Percentiles rank a stretch among this genome's conserved stretches.
Conservation (phyloP, 2,329 filamentous ascomycete species). For the Cladophialophora yegresii region DNA sequence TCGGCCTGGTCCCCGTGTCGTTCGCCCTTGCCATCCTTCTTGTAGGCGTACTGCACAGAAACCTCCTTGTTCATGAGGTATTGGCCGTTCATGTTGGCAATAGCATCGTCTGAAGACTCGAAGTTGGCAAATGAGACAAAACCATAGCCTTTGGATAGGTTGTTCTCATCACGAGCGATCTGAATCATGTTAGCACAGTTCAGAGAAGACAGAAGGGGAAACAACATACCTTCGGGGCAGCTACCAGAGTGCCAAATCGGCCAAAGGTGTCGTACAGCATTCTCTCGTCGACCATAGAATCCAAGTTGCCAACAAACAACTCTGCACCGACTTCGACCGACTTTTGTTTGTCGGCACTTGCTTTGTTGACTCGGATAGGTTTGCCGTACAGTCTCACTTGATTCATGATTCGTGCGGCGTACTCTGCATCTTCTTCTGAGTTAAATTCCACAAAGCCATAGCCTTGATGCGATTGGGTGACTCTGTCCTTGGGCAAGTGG, state of each 20-base stretch:
- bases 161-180: constrained; percentile 81
- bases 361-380: constrained; percentile 94
- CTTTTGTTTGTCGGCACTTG: constrained; percentile 89
- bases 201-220: background rate
- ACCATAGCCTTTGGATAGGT: constrained; percentile 89
- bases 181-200: constrained; percentile 41
- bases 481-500: constrained; percentile 95
- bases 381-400: constrained; percentile 91
- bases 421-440: constrained; percentile 92
- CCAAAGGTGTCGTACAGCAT: constrained; percentile 93
- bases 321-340: constrained; percentile 92
- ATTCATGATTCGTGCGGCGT: constrained; percentile 95
- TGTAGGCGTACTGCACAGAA: constrained; percentile 96
- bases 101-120: constrained; percentile 87
- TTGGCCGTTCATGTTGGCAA: constrained; percentile 90
- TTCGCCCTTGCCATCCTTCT: constrained; percentile 98
- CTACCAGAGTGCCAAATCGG: constrained; percentile 82
- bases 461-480: constrained; percentile 93
- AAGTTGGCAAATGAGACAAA: constrained; percentile 94
- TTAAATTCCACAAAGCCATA: constrained; percentile 99
- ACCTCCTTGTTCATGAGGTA: constrained; percentile 97
- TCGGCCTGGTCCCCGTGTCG: constrained; percentile 93
- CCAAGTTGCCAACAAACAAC: constrained; percentile 94
- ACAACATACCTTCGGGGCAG: constrained; percentile 72
- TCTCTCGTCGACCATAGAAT: constrained; percentile 92